Percentiles rank a stretch among this genome's conserved stretches.
Conservation (phyloP, 441 rosid species). For the Pelargonium citronellum region DNA sequence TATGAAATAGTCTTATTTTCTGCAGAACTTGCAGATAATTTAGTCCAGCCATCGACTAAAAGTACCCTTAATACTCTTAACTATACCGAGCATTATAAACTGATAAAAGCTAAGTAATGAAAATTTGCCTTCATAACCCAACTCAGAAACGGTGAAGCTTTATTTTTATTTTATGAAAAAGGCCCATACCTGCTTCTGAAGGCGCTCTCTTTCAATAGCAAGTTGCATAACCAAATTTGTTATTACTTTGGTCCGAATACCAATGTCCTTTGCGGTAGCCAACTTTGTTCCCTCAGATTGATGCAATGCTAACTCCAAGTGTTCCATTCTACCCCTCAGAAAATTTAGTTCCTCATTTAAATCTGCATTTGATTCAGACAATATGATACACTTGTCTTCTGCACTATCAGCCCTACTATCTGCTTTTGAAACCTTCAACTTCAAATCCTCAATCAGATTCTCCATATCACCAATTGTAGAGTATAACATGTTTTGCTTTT, state of each 20-base stretch:
- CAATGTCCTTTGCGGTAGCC: constrained; percentile 61
- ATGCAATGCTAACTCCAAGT: constrained; percentile 56
- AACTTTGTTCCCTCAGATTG: constrained; percentile 66
- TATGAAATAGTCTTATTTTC: no score
- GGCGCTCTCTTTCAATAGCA: constrained; percentile 78
- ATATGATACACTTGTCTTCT: constrained; percentile 62
- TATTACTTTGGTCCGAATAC: constrained; percentile 55
- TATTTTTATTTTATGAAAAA: not conserved
- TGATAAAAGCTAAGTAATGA: no score
- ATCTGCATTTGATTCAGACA: constrained; percentile 73
- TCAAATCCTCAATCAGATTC: constrained; percentile 63
- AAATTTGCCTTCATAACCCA: no score
- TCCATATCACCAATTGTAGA: constrained; percentile 84
- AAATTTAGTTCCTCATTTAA: constrained; percentile 58
- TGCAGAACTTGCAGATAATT: no score
- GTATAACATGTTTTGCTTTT: constrained; percentile 62
- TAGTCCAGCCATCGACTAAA: no score
- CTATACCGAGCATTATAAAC: no score
- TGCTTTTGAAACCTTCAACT: constrained; percentile 58
- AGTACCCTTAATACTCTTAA: no score
- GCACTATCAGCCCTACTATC: constrained; percentile 67
- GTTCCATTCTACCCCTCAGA: constrained; percentile 57
- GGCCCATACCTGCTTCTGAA: constrained; percentile 63
- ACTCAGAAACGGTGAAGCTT: not conserved
- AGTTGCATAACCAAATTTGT: constrained; percentile 68